Evolutionary conservation across 441 rosid species (phyloP).

Genomic region (Bocquillonia castaneifolia): DNA sequence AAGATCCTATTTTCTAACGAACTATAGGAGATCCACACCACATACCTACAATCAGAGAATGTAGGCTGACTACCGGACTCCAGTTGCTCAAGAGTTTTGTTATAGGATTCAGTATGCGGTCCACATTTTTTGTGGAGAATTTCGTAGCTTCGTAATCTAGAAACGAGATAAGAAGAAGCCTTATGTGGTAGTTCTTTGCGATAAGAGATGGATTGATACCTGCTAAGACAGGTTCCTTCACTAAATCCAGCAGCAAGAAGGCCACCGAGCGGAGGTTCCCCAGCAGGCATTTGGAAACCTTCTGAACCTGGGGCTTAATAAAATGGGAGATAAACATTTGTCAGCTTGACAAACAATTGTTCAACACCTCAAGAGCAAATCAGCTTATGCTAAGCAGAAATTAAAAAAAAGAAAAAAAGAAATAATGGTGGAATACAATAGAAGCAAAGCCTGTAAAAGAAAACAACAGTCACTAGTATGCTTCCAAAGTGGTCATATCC

Average conservation of each 20-base stretch:
- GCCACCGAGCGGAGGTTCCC: constrained; percentile 43
- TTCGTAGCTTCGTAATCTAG: constrained; percentile 67
- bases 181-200: constrained; percentile 47
- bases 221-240: constrained; percentile 54
- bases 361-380: neutral
- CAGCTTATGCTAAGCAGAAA: too few relatives aligned
- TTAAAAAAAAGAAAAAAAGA: too few relatives aligned
- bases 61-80: constrained; percentile 37
- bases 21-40: constrained; percentile 67
- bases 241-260: constrained; percentile 60
- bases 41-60: constrained; percentile 49
- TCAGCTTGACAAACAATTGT: neutral
- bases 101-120: constrained; percentile 54
- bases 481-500: too few relatives aligned
- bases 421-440: too few relatives aligned
- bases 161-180: constrained; percentile 62
- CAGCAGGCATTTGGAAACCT: neutral
- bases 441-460: neutral
- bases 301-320: constrained; percentile 5
- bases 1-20: constrained; percentile 80
- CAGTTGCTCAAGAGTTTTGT: constrained; percentile 42
- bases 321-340: neutral
- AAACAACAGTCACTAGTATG: neutral
- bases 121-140: constrained; percentile 64
- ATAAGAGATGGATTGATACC: constrained; percentile 45